phyloP scores from a whole-genome alignment of 73 alveolate species.

The Paramecium pentaurelia region DNA sequence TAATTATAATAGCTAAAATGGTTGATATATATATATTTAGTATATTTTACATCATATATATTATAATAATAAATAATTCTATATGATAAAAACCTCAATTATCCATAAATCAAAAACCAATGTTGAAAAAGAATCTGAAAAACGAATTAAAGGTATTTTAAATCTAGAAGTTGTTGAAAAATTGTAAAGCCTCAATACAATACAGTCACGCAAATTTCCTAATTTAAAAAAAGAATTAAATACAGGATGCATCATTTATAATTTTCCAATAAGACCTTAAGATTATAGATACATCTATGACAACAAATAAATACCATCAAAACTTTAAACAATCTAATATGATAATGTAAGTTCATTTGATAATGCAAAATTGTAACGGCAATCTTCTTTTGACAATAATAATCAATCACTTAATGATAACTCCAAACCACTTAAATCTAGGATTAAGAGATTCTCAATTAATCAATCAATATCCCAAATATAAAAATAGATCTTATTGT shows the following conservation, averaged over 20 bases:
- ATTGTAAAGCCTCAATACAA: neutral
- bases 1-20: neutral
- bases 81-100: neutral
- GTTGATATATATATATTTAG: neutral
- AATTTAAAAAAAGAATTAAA: neutral
- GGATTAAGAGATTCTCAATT: neutral
- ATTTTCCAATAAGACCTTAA: neutral
- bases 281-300: neutral
- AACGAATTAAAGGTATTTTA: neutral
- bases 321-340: neutral
- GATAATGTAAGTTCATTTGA: neutral
- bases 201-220: neutral
- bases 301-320: neutral
- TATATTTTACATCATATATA: neutral
- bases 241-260: neutral
- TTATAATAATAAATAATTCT: neutral
- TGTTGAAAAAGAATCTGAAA: neutral
- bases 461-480: neutral
- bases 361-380: neutral
- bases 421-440: neutral
- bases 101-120: neutral
- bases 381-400: neutral
- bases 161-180: neutral
- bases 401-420: neutral
- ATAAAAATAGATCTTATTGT: neutral